Conservation (phyloP, 371 early-diverging fungal species). For the Apophysomyces ossiformis region DNA sequence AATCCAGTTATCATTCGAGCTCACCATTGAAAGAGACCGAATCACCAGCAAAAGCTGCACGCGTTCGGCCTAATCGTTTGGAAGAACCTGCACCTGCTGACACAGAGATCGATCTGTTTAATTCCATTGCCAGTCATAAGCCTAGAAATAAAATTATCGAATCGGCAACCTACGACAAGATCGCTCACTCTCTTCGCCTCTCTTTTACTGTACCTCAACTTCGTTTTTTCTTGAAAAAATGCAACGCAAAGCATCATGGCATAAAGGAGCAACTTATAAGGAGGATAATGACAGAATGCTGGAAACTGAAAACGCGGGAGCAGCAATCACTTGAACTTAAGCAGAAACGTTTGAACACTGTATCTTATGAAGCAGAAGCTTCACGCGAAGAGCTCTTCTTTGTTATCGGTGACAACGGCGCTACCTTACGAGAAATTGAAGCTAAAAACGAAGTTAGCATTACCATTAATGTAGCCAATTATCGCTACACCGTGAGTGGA, state of each 20-base stretch:
- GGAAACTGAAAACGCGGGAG: conserved; percentile 30
- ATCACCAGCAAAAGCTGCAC: neutral
- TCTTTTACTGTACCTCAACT: conserved; percentile 37
- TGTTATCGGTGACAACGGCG: conserved; percentile 40
- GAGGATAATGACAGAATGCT: conserved; percentile 26
- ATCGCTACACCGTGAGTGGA: conserved; percentile 32
- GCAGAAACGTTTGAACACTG: conserved; percentile 5
- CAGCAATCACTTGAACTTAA: conserved; percentile 20
- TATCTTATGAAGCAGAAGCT: conserved; percentile 22
- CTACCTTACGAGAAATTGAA: conserved; percentile 33
- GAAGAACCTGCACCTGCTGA: neutral
- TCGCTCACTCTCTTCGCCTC: neutral
- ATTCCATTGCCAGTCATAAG: conserved; percentile 1
- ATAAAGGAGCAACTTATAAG: conserved; percentile 17
- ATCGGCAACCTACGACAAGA: conserved; percentile 2
- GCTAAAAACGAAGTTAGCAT: conserved; percentile 29
- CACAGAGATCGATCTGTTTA: neutral
- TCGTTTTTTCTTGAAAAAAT: conserved; percentile 19
- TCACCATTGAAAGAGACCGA: neutral
- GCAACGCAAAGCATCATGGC: conserved; percentile 14
- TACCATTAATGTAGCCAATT: conserved; percentile 27
- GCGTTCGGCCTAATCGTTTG: neutral
- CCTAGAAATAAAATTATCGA: neutral
- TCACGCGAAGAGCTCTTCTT: conserved; percentile 38
- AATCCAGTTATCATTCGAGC: neutral